Conservation (phyloP, 83 land plant genomes). For the Diphasiastrum complanatum region DNA sequence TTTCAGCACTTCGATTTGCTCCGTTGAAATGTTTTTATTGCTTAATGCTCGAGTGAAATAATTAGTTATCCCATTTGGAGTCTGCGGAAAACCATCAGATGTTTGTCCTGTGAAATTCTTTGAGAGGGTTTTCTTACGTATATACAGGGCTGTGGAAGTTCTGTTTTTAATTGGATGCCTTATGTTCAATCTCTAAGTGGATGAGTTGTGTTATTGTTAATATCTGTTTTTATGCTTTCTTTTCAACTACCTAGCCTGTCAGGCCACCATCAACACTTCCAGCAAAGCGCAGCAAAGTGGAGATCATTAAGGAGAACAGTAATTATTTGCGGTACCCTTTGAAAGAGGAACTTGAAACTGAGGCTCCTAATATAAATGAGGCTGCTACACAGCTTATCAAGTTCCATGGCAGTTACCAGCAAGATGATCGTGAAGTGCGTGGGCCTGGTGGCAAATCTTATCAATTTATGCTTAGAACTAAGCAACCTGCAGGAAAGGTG, state of each 20-base stretch:
- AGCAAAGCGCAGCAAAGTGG: constrained; percentile 93
- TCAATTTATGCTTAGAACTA: constrained; percentile 95
- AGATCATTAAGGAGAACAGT: constrained; percentile 91
- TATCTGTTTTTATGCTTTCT: constrained; percentile 9
- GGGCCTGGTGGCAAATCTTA: constrained; percentile 57
- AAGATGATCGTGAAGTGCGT: constrained; percentile 72
- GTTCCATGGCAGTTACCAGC: constrained; percentile 99
- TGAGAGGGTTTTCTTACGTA: too few species aligned
- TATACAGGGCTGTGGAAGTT: too few species aligned
- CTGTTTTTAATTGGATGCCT: background rate
- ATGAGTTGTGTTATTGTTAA: background rate
- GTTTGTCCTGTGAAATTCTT: too few species aligned
- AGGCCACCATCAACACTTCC: constrained; percentile 50
- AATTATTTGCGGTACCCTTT: constrained; percentile 83
- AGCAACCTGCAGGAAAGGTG: constrained; percentile 89
- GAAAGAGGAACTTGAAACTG: constrained; percentile 81
- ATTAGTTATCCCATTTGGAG: too few species aligned
- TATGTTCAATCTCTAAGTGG: background rate
- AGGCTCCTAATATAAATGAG: constrained; percentile 86
- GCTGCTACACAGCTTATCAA: constrained; percentile 83
- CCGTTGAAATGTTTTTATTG: too few species aligned
- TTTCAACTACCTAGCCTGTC: too few species aligned
- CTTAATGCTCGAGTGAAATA: too few species aligned
- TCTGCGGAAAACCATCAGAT: too few species aligned
- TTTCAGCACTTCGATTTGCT: too few species aligned